Evolutionary conservation across 2,329 filamentous ascomycete species (phyloP).

Genomic region (Monosporascus ibericus): DNA sequence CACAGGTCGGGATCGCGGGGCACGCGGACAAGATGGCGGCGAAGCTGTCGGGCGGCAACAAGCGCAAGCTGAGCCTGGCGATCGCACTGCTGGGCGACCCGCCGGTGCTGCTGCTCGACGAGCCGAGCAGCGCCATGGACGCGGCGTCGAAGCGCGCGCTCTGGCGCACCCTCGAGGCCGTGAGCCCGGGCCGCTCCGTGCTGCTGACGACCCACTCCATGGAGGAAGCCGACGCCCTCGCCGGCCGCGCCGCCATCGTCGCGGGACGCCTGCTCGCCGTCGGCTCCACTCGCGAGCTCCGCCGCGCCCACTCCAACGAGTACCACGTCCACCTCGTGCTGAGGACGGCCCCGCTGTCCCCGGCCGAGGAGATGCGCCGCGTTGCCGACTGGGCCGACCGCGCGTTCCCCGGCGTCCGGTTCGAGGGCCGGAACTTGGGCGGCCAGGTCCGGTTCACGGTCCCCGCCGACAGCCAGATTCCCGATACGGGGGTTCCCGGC

Average conservation of each 20-base stretch:
- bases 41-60: constrained; percentile 70
- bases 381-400: constrained; percentile 41
- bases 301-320: constrained; percentile 20
- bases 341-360: constrained; percentile 14
- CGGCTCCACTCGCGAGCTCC: constrained; percentile 18
- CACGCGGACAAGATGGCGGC: constrained; percentile 59
- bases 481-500: background rate
- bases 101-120: constrained; percentile 66
- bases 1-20: constrained; percentile 57
- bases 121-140: constrained; percentile 73
- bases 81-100: constrained; percentile 75
- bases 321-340: constrained; percentile 22
- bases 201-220: constrained; percentile 74
- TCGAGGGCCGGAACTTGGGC: constrained; percentile 55
- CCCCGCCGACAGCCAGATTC: constrained; percentile 30
- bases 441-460: constrained; percentile 62
- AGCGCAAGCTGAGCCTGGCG: constrained; percentile 66
- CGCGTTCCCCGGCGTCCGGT: constrained; percentile 45
- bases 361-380: constrained; percentile 11
- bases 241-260: constrained; percentile 59
- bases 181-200: constrained; percentile 60
- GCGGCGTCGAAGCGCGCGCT: constrained; percentile 65
- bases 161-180: constrained; percentile 63
- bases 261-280: constrained; percentile 17
- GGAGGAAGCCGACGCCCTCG: constrained; percentile 74